Conservation (phyloP, 331 rosid genomes). For the Rosa hybrid region DNA sequence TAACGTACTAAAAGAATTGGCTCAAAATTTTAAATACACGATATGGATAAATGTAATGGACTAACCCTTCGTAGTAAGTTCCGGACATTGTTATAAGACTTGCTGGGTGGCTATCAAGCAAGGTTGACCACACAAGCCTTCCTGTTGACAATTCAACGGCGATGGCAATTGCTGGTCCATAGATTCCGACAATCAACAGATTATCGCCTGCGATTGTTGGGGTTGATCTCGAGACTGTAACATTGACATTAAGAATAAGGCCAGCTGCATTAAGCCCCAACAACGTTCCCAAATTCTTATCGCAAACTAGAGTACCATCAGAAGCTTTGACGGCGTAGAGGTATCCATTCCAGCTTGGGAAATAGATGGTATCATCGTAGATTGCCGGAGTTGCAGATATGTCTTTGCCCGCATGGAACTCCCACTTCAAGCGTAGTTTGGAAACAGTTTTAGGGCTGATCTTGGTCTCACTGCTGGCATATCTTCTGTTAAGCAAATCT, state of each 20-base stretch:
- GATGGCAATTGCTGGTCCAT: constrained; percentile 30
- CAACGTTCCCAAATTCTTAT: constrained; percentile 16
- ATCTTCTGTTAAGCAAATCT: constrained; percentile 28
- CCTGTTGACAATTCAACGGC: constrained; percentile 24
- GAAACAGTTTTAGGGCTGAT: constrained; percentile 19
- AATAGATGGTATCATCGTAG: constrained; percentile 17
- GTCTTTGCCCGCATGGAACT: constrained; percentile 22
- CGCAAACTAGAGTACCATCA: constrained; percentile 28
- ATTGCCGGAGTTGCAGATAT: constrained; percentile 29
- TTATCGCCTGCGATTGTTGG: constrained; percentile 18
- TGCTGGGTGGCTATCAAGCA: constrained; percentile 3
- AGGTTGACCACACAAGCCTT: constrained; percentile 25
- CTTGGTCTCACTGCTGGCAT: constrained; percentile 26
- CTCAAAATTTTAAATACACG: too few species aligned
- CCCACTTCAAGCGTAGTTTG: constrained; percentile 30
- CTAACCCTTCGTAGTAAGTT: constrained; percentile 14
- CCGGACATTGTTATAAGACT: constrained; percentile 32
- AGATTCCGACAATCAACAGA: constrained; percentile 18
- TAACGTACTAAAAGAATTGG: too few species aligned
- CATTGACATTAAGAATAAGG: not conserved
- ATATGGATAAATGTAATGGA: too few species aligned
- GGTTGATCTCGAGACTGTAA: constrained; percentile 29
- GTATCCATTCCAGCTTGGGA: constrained; percentile 34
- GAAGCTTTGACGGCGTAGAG: constrained; percentile 21
- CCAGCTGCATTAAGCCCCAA: constrained; percentile 16